Evolutionary conservation across 208 protist genomes (phyloP).

Genomic region (Phytomonas francai): DNA sequence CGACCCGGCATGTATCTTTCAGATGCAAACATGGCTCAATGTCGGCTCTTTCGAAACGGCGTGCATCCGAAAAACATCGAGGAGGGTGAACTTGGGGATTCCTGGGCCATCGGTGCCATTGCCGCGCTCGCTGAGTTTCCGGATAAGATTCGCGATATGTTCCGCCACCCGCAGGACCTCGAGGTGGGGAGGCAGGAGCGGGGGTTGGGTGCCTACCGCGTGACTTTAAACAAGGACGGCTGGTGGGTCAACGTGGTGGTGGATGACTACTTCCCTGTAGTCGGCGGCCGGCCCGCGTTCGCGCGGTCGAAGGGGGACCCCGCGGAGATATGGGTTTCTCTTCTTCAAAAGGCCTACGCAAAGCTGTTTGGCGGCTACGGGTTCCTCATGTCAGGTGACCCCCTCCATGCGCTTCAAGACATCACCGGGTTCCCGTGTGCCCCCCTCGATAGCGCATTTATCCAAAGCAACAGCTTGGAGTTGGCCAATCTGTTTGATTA

Average conservation of each 20-base stretch:
- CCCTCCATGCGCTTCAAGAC: conserved; percentile 71
- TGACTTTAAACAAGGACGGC: conserved; percentile 83
- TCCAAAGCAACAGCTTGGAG: conserved; percentile 30
- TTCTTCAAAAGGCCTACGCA: conserved; percentile 88
- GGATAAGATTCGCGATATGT: conserved; percentile 50
- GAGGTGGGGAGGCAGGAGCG: conserved; percentile 49
- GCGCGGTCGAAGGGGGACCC: conserved; percentile 50
- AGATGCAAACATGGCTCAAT: conserved; percentile 53
- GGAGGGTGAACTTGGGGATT: conserved; percentile 75
- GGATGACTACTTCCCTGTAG: conserved; percentile 80
- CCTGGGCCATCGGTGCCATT: conserved; percentile 67
- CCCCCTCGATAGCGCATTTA: conserved; percentile 61
- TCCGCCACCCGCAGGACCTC: conserved; percentile 58
- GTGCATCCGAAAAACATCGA: conserved; percentile 72
- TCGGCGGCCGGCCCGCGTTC: conserved; percentile 52
- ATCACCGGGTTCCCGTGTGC: conserved; percentile 64
- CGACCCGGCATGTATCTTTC: conserved; percentile 75
- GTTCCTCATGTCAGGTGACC: conserved; percentile 68
- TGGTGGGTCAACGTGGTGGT: conserved; percentile 83
- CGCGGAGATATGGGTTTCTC: conserved; percentile 65
- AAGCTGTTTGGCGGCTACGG: conserved; percentile 79
- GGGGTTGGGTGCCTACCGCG: conserved; percentile 52
- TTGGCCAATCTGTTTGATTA: conserved; percentile 46
- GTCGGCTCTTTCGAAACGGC: conserved; percentile 66
- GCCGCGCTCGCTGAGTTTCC: conserved; percentile 57